phyloP scores from a whole-genome alignment of 2,329 filamentous ascomycete species.

The Trichoderma breve region DNA sequence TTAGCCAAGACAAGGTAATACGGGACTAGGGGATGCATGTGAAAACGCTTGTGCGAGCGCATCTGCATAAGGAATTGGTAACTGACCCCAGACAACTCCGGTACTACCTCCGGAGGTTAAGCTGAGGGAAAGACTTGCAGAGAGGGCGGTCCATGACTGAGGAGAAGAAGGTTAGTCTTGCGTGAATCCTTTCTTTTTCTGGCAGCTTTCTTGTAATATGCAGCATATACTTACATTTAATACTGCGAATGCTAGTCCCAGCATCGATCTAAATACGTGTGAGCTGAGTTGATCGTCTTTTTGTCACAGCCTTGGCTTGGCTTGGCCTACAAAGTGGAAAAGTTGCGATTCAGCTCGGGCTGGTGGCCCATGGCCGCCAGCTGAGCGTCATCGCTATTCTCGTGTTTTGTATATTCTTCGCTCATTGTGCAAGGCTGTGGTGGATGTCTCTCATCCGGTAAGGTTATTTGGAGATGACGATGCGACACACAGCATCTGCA shows the following conservation, averaged over 20 bases:
- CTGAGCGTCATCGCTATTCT: slow-evolving; percentile 28
- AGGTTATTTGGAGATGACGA: background rate
- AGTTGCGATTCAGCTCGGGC: slow-evolving; percentile 28
- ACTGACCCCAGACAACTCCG: slow-evolving; percentile 66
- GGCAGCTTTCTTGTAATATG: background rate
- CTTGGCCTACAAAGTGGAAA: slow-evolving; percentile 26
- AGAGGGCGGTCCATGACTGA: slow-evolving; percentile 45
- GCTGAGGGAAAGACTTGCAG: slow-evolving; percentile 44
- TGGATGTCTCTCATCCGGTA: background rate
- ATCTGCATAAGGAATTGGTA: background rate
- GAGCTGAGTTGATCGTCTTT: background rate
- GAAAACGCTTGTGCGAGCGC: background rate
- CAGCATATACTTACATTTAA: slow-evolving; percentile 35
- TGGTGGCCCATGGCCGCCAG: slow-evolving; percentile 28
- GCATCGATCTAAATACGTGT: slow-evolving; percentile 33
- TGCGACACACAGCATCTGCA: background rate
- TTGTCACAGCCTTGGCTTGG: background rate
- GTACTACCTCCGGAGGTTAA: slow-evolving; percentile 67
- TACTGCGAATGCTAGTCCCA: slow-evolving; percentile 46
- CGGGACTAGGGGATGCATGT: background rate
- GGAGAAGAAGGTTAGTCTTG: background rate
- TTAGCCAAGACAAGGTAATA: background rate
- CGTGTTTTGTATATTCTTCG: slow-evolving; percentile 15
- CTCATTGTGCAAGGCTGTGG: slow-evolving; percentile 19
- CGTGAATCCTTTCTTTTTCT: background rate